These are phyloP conservation scores for Kwoniella pini DNA, from an alignment of 768 basidiomycete species.

Conservation along the genomic window DNA sequence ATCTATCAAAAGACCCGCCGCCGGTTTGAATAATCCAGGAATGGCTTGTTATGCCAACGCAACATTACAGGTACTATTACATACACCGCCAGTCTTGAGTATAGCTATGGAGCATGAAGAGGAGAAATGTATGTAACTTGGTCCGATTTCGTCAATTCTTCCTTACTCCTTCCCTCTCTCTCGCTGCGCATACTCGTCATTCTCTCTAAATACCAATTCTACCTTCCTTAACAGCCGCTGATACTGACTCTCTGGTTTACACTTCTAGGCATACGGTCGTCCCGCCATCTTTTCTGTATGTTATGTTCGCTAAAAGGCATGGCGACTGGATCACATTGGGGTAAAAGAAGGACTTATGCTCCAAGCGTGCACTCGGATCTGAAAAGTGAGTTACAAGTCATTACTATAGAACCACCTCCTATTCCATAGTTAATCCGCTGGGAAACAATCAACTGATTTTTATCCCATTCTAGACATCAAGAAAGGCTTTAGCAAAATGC, in stretches of 20 bases:
- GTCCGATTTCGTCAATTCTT: not conserved
- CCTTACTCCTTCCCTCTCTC: not conserved
- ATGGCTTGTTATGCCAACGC: constrained; percentile 98
- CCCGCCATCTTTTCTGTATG: constrained; percentile 31
- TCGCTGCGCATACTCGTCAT: too few species aligned
- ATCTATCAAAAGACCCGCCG: constrained; percentile 13
- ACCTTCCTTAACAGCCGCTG: too few species aligned
- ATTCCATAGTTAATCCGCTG: too few species aligned
- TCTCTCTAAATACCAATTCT: too few species aligned
- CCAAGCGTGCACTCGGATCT: constrained; percentile 67
- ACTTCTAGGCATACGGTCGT: not conserved
- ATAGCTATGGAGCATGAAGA: constrained; percentile 37
- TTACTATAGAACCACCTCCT: too few species aligned
- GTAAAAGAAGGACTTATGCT: constrained; percentile 63
- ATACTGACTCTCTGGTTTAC: too few species aligned
- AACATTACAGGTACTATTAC: constrained; percentile 85
- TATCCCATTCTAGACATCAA: constrained; percentile 67
- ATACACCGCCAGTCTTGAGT: constrained; percentile 74
- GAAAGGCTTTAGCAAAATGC: constrained; percentile 82
- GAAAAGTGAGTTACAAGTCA: constrained; percentile 61
- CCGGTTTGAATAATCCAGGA: constrained; percentile 77
- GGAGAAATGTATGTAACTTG: constrained; percentile 64
- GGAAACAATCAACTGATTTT: not conserved
- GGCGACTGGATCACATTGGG: constrained; percentile 59
- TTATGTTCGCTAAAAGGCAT: constrained; percentile 64